phyloP scores from a whole-genome alignment of 768 basidiomycete genomes.

The Xerocomellus amylosporus region DNA sequence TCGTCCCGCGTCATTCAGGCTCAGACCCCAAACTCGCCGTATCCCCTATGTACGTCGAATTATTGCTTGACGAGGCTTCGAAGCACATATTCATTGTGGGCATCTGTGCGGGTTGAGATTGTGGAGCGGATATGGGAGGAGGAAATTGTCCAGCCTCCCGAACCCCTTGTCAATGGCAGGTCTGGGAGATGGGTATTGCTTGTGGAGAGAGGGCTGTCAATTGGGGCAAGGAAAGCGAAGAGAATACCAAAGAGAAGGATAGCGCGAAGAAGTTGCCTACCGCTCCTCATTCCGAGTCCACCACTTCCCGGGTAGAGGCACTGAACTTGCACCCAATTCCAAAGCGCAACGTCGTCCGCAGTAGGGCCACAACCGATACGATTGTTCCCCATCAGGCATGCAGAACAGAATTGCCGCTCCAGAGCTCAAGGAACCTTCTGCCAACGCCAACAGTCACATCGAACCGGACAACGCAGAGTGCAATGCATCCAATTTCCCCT shows the following conservation, averaged over 20 bases:
- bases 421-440: too few relatives aligned
- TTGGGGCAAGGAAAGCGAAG: conserved; percentile 45
- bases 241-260: conserved; percentile 25
- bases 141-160: conserved; percentile 43
- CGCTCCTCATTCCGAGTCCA: conserved; percentile 16
- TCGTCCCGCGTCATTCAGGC: conserved; percentile 40
- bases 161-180: conserved; percentile 17
- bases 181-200: too few relatives aligned
- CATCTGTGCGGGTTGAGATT: conserved; percentile 77
- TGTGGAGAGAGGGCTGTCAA: too few relatives aligned
- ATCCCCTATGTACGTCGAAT: conserved; percentile 80
- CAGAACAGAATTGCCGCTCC: too few relatives aligned
- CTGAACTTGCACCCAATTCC: conserved; percentile 49
- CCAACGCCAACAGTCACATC: too few relatives aligned
- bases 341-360: conserved; percentile 43
- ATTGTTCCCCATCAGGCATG: neutral
- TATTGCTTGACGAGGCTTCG: conserved; percentile 85
- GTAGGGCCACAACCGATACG: conserved; percentile 13
- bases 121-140: conserved; percentile 91
- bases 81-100: conserved; percentile 87
- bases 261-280: conserved; percentile 26
- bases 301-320: conserved; percentile 4
- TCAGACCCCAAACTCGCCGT: conserved; percentile 25
- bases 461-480: too few relatives aligned
- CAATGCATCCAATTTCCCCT: conserved; percentile 6